Conservation (phyloP, 768 basidiomycete species). For the Rhodotorula sphaerocarpa region DNA sequence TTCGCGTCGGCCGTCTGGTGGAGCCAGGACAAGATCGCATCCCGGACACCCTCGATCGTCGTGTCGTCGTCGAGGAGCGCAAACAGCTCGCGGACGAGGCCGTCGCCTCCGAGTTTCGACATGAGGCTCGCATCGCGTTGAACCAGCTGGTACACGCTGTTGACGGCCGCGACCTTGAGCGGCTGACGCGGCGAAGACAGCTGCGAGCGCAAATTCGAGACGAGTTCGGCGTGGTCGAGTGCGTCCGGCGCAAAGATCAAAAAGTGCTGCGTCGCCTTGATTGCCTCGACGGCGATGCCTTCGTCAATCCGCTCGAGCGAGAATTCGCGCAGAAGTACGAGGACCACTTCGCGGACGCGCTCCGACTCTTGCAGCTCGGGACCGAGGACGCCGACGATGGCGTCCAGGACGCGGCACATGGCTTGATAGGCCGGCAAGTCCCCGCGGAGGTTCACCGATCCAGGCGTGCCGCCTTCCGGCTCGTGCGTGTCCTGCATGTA, state of each 20-base stretch:
- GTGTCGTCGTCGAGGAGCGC: constrained; percentile 91
- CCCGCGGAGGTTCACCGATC: constrained; percentile 75
- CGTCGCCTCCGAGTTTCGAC: constrained; percentile 88
- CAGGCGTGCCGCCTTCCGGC: constrained; percentile 68
- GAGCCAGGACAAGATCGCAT: constrained; percentile 89
- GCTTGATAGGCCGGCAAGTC: constrained; percentile 87
- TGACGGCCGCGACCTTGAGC: constrained; percentile 86
- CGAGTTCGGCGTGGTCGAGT: constrained; percentile 69
- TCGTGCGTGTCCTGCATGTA: constrained; percentile 88
- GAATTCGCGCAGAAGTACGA: constrained; percentile 78
- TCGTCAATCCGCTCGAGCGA: constrained; percentile 69
- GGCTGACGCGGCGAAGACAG: constrained; percentile 72
- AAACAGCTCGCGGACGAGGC: constrained; percentile 86
- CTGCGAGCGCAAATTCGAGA: constrained; percentile 67
- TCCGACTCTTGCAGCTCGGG: constrained; percentile 88
- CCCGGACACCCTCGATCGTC: constrained; percentile 81
- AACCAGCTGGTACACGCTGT: constrained; percentile 91
- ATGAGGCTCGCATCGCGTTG: constrained; percentile 86
- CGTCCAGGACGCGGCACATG: constrained; percentile 83
- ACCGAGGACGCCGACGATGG: constrained; percentile 83
- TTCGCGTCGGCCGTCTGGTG: constrained; percentile 86
- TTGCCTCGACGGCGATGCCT: constrained; percentile 80
- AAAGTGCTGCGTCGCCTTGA: constrained; percentile 92
- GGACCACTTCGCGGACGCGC: constrained; percentile 66
- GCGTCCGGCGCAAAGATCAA: constrained; percentile 88